phyloP scores from a whole-genome alignment of 306 rosid genomes.

The Castanopsis chinensis region DNA sequence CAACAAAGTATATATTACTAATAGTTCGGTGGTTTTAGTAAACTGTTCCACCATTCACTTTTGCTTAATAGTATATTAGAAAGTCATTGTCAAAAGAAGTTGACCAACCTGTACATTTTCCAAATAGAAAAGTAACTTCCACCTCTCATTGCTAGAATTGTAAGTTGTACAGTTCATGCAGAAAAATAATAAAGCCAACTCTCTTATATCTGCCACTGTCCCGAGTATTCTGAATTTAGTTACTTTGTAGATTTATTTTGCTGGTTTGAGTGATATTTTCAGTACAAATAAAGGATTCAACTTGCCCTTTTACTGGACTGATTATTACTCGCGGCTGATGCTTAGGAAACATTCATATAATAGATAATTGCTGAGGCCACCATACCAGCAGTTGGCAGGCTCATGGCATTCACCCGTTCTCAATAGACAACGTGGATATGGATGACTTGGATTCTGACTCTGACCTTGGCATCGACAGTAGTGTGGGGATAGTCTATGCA shows the following conservation, averaged over 20 bases:
- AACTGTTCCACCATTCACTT: conserved; percentile 36
- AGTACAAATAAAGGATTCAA: not conserved
- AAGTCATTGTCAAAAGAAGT: conserved; percentile 46
- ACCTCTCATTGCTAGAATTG: conserved; percentile 52
- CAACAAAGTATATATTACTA: no score
- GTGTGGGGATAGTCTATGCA: no score
- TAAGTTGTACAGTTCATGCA: conserved; percentile 44
- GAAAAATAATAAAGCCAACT: conserved; percentile 30
- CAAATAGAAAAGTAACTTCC: conserved; percentile 31
- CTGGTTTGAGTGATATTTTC: not conserved
- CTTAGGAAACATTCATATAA: conserved; percentile 23
- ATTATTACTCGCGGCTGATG: conserved; percentile 7
- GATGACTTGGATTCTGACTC: no score
- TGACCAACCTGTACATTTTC: conserved; percentile 38
- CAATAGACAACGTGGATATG: no score
- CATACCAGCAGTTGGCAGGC: no score
- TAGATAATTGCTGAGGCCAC: no score
- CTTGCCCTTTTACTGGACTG: conserved; percentile 6
- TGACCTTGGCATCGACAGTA: no score
- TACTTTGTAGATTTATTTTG: not conserved
- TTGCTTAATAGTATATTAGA: conserved; percentile 17
- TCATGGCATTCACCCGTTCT: no score
- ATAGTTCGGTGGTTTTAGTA: conserved; percentile 28
- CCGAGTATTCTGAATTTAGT: not conserved
- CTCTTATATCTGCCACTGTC: conserved; percentile 32